Conservation (phyloP, 148 eudicot species). For the Vaccinium myrtillus region DNA sequence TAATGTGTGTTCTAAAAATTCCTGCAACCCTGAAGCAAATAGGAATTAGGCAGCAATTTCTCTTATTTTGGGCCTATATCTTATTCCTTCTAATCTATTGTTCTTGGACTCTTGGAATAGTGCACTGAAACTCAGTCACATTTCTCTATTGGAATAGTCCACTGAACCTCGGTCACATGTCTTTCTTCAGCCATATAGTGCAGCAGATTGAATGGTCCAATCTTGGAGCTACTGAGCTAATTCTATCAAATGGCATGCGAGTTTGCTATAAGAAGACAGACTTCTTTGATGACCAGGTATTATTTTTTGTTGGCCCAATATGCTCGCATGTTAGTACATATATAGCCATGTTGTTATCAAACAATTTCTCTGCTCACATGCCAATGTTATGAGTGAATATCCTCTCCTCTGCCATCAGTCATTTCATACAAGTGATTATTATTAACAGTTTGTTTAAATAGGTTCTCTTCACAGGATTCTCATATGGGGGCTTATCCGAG, state of each 20-base stretch:
- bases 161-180: not conserved
- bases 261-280: slow-evolving; percentile 87
- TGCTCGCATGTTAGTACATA: not conserved
- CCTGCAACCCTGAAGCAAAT: not conserved
- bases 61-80: not conserved
- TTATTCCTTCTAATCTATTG: not conserved
- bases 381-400: not conserved
- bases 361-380: not conserved
- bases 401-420: not conserved
- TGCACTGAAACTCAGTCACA: not conserved
- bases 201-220: slow-evolving; percentile 58
- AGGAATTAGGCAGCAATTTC: not conserved
- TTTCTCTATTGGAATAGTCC: not conserved
- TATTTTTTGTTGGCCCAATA: not conserved
- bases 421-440: slow-evolving; percentile 19
- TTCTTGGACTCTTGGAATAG: not conserved
- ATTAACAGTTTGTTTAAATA: slow-evolving; percentile 38
- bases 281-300: slow-evolving; percentile 91
- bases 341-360: not conserved
- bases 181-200: slow-evolving; percentile 52
- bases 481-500: slow-evolving; percentile 91
- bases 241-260: slow-evolving; percentile 82
- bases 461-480: slow-evolving; percentile 85
- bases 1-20: not conserved
- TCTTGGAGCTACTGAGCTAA: slow-evolving; percentile 68